These are phyloP conservation scores for Talaromyces sp. DNA, from an alignment of 2,329 filamentous ascomycete genomes.

Conservation along the genomic window DNA sequence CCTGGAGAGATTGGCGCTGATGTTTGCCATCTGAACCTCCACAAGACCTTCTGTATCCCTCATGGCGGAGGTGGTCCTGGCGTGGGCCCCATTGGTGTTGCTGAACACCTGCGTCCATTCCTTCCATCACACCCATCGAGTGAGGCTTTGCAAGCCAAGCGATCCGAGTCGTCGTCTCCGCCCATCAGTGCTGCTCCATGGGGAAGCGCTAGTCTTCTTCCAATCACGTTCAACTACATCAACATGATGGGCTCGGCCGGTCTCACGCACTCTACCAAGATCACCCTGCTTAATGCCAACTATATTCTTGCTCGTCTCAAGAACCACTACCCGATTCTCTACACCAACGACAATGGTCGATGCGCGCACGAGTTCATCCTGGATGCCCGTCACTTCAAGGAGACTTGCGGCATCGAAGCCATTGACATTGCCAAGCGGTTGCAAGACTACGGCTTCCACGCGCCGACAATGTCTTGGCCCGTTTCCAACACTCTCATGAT, in stretches of 20 bases:
- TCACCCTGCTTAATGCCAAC: conserved; percentile 93
- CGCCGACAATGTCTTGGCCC: conserved; percentile 95
- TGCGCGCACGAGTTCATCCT: conserved; percentile 98
- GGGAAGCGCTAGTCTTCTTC: conserved; percentile 85
- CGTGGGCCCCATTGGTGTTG: conserved; percentile 90
- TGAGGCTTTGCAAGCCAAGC: conserved; percentile 39
- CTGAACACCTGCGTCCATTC: conserved; percentile 69
- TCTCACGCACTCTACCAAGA: conserved; percentile 82
- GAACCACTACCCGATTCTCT: conserved; percentile 84
- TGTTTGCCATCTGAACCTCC: conserved; percentile 93
- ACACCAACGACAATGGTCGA: conserved; percentile 80
- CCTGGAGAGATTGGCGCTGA: conserved; percentile 94
- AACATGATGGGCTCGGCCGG: conserved; percentile 84
- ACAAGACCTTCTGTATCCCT: conserved; percentile 99
- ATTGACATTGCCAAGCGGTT: conserved; percentile 95
- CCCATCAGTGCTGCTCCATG: conserved; percentile 72
- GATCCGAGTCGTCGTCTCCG: conserved; percentile 43
- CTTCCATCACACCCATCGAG: conserved; percentile 67
- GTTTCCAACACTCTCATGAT: conserved; percentile 97
- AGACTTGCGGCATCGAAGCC: conserved; percentile 76
- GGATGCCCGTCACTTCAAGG: conserved; percentile 78
- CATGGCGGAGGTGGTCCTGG: conserved; percentile 92
- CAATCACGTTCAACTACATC: conserved; percentile 94
- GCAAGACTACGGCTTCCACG: conserved; percentile 96
- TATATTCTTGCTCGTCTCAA: conserved; percentile 87